Percentiles rank a stretch among this genome's conserved stretches.
These are phyloP conservation scores for Rosa hybrid DNA, from an alignment of 331 rosid genomes.

Conservation along the genomic window DNA sequence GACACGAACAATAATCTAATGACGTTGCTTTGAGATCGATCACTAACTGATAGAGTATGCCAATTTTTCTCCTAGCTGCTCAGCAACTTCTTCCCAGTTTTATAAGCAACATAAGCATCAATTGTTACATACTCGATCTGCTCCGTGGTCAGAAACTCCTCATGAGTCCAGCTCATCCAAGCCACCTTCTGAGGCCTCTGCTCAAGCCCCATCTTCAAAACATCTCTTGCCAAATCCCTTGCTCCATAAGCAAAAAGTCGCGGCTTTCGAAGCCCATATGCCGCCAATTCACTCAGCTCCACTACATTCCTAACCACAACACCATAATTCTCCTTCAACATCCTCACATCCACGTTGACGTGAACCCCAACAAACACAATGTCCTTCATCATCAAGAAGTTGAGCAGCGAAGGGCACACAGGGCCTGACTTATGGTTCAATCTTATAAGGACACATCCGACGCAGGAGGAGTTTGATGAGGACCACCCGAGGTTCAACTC, in stretches of 20 bases:
- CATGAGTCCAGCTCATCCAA: neutral
- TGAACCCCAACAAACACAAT: constrained; percentile 4
- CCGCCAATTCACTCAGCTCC: constrained; percentile 8
- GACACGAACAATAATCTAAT: too few species aligned
- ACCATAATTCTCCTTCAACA: neutral
- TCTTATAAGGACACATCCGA: neutral
- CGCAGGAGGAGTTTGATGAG: constrained; percentile 11
- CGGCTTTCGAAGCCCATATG: neutral
- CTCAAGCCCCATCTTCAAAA: constrained; percentile 1
- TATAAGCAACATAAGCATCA: constrained; percentile 4
- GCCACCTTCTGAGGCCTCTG: constrained; percentile 10
- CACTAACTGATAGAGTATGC: neutral
- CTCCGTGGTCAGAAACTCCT: neutral
- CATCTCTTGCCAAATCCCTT: constrained; percentile 4
- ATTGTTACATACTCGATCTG: constrained; percentile 4
- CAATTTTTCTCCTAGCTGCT: neutral
- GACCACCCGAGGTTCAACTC: neutral
- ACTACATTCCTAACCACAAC: neutral
- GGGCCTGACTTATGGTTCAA: neutral
- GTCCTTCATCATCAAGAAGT: constrained; percentile 11
- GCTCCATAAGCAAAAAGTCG: neutral
- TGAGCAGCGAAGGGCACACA: neutral
- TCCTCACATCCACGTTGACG: neutral
- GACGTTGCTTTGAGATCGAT: too few species aligned
- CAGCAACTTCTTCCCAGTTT: constrained; percentile 10